Evolutionary conservation across 768 basidiomycete genomes (phyloP), one percentile per base, ranked within the genome.

Genomic region (Boletus vermiculosoides): DNA sequence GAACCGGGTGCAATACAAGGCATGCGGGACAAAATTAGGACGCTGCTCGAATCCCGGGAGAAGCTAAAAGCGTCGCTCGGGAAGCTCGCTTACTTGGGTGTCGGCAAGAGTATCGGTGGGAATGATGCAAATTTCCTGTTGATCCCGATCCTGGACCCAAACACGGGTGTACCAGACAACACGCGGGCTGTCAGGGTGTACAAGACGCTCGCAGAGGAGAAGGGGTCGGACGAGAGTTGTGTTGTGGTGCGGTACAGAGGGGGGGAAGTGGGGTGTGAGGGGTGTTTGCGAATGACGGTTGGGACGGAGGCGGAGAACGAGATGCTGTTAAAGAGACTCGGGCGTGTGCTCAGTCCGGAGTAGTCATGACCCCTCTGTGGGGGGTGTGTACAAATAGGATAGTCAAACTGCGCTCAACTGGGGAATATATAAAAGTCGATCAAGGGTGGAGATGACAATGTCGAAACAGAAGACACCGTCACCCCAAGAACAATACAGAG

Each of bases 231-330:
- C 69, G 79, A 85, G 59, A 80, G 84, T 52, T 90, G 89, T 0
- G 87, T 99, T 0, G 97, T 99, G 15, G 92, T 99, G 11, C 78
- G 96, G 51, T 98, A 84, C 74, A 79, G 97, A 52, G 97, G 97
- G 0, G 75, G 79, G 16, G 96, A 98, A 73, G 67, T 79, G 11
- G 96, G 97, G 0, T 99, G 97, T 62, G 76, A 77, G 33, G 97
- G 87, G 0, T 96, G 93, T 68, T 66, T 98, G 73, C 76, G 97
- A 55, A 88, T 98, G 9, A 98, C 96, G 4, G 78, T 98, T 13
- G 97, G 97, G 0, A 91, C 84, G 8, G 81, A 82, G 55, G 83
- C 82, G 56, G 97, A 99, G 76, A 96, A 91, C 62, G 72, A 66
- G 64, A 72, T 74, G 13, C 73, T 88, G 33, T 46, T 96, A 36